A percentile compares a stretch with the other conserved stretches of the same genome.
Evolutionary conservation across 257 asterid species (phyloP).

Genomic region (Primulina huaijiensis): DNA sequence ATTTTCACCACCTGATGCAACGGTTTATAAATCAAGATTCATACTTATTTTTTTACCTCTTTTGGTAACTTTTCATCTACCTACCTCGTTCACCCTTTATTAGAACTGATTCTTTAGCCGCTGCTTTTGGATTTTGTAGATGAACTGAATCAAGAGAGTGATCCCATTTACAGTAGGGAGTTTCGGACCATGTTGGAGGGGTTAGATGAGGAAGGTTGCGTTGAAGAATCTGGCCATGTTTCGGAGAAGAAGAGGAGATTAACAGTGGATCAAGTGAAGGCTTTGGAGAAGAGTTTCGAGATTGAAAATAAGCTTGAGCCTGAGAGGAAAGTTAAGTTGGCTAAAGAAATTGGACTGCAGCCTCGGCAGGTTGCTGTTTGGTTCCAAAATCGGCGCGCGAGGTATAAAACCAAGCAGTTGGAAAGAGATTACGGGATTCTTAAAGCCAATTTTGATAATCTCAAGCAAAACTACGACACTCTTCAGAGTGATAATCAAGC

Average conservation of each 20-base stretch:
- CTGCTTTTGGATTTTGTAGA: constrained; percentile 28
- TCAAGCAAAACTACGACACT: constrained; percentile 46
- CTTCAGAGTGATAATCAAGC: constrained; percentile 64
- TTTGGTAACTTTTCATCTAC: constrained; percentile 32
- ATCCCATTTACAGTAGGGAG: constrained; percentile 55
- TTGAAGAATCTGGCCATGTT: constrained; percentile 58
- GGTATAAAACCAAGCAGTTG: constrained; percentile 85
- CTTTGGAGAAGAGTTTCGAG: constrained; percentile 84
- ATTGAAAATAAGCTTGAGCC: constrained; percentile 91
- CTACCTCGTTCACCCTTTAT: constrained; percentile 14
- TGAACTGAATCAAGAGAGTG: constrained; percentile 42
- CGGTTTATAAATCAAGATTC: background rate
- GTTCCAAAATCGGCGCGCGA: constrained; percentile 94
- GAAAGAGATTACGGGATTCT: constrained; percentile 78
- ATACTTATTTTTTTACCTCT: constrained; percentile 25
- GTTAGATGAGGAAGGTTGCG: constrained; percentile 70
- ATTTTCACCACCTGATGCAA: constrained; percentile 16
- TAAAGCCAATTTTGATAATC: constrained; percentile 64
- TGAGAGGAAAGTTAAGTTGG: constrained; percentile 77
- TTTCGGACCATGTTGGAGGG: constrained; percentile 72
- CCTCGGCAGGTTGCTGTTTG: constrained; percentile 96
- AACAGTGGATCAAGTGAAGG: constrained; percentile 75
- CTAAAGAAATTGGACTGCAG: constrained; percentile 82
- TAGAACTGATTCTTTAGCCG: constrained; percentile 5
- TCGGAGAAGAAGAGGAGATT: constrained; percentile 73